Evolutionary conservation across 306 rosid species (phyloP).

Genomic region (Acacia acuminata): DNA sequence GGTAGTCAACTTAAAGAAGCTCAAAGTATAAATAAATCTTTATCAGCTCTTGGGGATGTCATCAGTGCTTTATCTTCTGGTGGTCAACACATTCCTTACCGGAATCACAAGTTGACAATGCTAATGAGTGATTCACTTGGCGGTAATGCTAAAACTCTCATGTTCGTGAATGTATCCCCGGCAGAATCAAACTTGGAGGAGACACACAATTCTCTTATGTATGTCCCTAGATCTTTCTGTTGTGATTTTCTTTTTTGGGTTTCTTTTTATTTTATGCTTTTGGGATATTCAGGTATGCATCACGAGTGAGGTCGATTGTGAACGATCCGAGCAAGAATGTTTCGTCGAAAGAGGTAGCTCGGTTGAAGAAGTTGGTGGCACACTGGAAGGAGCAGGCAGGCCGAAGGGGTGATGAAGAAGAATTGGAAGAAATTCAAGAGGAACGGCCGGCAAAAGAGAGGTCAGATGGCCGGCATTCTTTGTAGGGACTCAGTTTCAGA

Average conservation of each 20-base stretch:
- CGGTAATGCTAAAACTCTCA: constrained; percentile 93
- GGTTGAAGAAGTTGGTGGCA: constrained; percentile 72
- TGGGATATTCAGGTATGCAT: constrained; percentile 68
- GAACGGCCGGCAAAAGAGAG: constrained; percentile 61
- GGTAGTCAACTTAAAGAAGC: constrained; percentile 96
- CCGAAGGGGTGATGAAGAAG: constrained; percentile 75
- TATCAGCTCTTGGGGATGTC: constrained; percentile 95
- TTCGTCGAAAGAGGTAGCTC: constrained; percentile 81
- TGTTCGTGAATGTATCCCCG: constrained; percentile 95
- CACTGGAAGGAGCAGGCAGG: constrained; percentile 99
- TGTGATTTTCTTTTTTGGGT: neutral
- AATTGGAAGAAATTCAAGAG: constrained; percentile 82
- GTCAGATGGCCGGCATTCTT: constrained; percentile 65
- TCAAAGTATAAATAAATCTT: constrained; percentile 94
- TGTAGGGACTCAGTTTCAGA: constrained; percentile 37
- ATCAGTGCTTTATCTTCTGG: constrained; percentile 78
- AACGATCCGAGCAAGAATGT: constrained; percentile 91
- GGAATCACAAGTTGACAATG: constrained; percentile 96
- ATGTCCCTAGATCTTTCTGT: constrained; percentile 34
- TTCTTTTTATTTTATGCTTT: neutral
- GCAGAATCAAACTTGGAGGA: constrained; percentile 87
- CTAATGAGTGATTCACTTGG: constrained; percentile 97
- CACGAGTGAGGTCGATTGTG: constrained; percentile 87
- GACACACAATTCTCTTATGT: constrained; percentile 87
- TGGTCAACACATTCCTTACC: constrained; percentile 87